Conservation (phyloP, 371 early-diverging fungal species). For the Haplosporangium sp. region DNA sequence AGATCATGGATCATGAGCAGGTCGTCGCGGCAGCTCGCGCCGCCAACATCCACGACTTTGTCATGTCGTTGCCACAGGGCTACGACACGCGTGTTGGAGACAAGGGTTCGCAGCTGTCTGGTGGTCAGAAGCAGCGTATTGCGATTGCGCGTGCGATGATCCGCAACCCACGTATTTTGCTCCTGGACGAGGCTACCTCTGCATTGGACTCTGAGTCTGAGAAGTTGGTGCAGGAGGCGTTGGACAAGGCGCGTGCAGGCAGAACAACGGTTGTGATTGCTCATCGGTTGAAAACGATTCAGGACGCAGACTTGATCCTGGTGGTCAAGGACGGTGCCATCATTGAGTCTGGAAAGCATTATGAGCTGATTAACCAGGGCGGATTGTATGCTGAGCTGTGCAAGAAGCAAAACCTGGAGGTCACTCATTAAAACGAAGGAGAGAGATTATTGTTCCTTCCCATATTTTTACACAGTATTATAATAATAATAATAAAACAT, state of each 20-base stretch:
- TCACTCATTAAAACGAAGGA: slow-evolving; percentile 28
- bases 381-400: slow-evolving; percentile 59
- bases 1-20: slow-evolving; percentile 47
- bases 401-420: slow-evolving; percentile 55
- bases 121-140: slow-evolving; percentile 92
- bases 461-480: neutral
- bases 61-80: slow-evolving; percentile 74
- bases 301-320: slow-evolving; percentile 80
- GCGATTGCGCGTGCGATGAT: slow-evolving; percentile 79
- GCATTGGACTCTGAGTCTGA: slow-evolving; percentile 94
- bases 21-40: slow-evolving; percentile 59
- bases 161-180: slow-evolving; percentile 84
- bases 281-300: slow-evolving; percentile 78
- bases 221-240: slow-evolving; percentile 88
- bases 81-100: slow-evolving; percentile 88
- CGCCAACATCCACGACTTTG: slow-evolving; percentile 78
- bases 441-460: too few species aligned
- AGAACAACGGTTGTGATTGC: slow-evolving; percentile 79
- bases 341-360: slow-evolving; percentile 85
- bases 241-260: slow-evolving; percentile 79
- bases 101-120: slow-evolving; percentile 83
- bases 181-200: slow-evolving; percentile 97
- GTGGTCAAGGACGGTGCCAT: slow-evolving; percentile 82
- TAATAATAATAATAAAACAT: neutral
- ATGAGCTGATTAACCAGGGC: slow-evolving; percentile 64